Evolutionary conservation across 148 eudicot genomes (phyloP), one percentile per base, ranked within the genome.

Genomic region (Vaccinium macrocarpon): DNA sequence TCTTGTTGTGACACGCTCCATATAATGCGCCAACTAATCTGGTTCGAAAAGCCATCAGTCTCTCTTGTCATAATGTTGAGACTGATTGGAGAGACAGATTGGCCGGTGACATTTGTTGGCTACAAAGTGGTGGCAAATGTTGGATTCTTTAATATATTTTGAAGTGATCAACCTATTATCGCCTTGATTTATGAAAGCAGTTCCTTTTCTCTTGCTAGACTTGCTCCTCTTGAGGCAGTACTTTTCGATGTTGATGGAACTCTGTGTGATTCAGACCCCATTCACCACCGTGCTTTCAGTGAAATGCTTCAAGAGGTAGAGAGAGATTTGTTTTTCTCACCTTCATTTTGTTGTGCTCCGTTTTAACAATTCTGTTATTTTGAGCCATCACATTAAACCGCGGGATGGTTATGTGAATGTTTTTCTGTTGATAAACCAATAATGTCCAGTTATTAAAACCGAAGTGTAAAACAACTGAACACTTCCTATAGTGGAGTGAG

Each of bases 201-300:
- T 86, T 84, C 76, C 50, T 80, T 78, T 82, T 84, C 91, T 79
- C 92, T 94, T 32, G 84, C 89, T 81, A 88, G 88, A 84, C 89
- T 93, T 87, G 99, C 92, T 90, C 99, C 99, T 49, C 80, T 94
- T 13, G 91, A 96, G 87, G 97, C 98, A 19, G 91, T 96, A 76
- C 84, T 96, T 68, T 96, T 96, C 56, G 99, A 96, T 62, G 88
- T 94, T 61, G 99, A 96, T 88, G 99, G 99, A 84, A 96, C 99
- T 50, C 87, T 96, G n/a, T 94, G 98, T 83, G 99, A 96, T 91
- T 84, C 99, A 79, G 99, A 96, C 86, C 99, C 99, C 86, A 90
- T 96, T 73, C 99, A 96, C 75, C 79, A 86, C 66, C 35, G 81
- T 53, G 99, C 99, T 64, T 96, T 94, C 89, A 91, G 92, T 12